Evolutionary conservation across 306 rosid genomes (phyloP).

Genomic region (Coriaria nepalensis): DNA sequence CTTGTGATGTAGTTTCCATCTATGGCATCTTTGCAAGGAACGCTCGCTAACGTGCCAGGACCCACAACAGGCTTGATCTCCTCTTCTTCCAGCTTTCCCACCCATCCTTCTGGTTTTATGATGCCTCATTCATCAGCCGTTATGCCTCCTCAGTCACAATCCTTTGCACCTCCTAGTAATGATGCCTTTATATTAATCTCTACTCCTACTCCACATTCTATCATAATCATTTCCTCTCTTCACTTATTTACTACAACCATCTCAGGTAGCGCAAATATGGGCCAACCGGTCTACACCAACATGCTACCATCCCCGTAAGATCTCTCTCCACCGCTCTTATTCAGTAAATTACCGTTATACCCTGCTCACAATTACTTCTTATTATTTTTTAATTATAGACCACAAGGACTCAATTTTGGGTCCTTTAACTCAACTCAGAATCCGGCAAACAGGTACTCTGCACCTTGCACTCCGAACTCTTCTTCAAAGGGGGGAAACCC

Average conservation of each 20-base stretch:
- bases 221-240: no score
- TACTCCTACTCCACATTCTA: no score
- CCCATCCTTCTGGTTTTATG: conserved; percentile 21
- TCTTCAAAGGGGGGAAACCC: conserved; percentile 48
- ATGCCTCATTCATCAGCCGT: conserved; percentile 21
- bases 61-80: conserved; percentile 23
- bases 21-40: conserved; percentile 25
- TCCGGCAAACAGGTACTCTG: no score
- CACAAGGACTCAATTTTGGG: no score
- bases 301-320: conserved; percentile 31
- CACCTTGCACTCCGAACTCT: conserved; percentile 14
- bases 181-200: conserved; percentile 10
- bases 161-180: conserved; percentile 29
- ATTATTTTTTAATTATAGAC: no score
- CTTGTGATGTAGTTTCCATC: conserved; percentile 32
- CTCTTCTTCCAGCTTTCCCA: conserved; percentile 30
- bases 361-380: no score
- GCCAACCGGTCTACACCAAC: conserved; percentile 27
- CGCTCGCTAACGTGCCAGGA: conserved; percentile 15
- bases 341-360: neutral
- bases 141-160: conserved; percentile 17
- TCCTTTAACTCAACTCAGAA: no score
- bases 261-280: conserved; percentile 41
- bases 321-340: conserved; percentile 8
- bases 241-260: conserved; percentile 15